Base-by-base conservation (phyloP, 345 rosid species). In the Eucalyptus tenuipes region DNA sequence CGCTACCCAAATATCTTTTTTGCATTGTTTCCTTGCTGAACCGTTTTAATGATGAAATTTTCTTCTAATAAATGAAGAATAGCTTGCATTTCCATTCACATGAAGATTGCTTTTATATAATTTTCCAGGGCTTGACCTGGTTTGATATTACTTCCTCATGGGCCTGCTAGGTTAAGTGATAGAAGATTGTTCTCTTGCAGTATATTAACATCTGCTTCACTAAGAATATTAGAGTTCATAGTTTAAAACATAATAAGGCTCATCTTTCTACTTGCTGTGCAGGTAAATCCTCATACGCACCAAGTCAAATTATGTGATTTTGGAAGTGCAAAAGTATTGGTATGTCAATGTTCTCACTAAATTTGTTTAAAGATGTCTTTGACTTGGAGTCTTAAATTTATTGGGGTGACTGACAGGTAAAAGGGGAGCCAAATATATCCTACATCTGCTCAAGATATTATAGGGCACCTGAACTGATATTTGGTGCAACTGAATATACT, bases 261-360 rank as follows among this genome's bases (percentile, higher is more conserved):
- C 27, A 40, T 86, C 55, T 89, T 49, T 45, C 22, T 37, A 85
- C 64, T 75, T 88, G 84, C 89, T 48, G 50, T 90, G 82, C 92
- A 97, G 99, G 99, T 97, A 85, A 97, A 98, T 91, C 99, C 99
- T 1, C 99, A 97, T 88, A 98, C 99, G 10, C 99, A 98, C 88
- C 99, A 97, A 93, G 98, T 98, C 87, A 98, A 98, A 91, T 91
- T 98, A 66, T 98, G 99, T 88, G 99, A 98, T 90, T 98, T 98
- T 93, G 99, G 99, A 87, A 98, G 99, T 92, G 99, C 99, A 6
- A 98, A 98, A 95, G 98, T 96, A 90, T 92, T 98, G 99, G 99
- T 98, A 88, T 6, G 97, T 91, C 52, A 55, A 81, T 31, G 13
- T 87, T 42, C 89, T 50, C 59, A 40, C 55, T 53, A 22, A 22